These are phyloP conservation scores for Allomyces macrogynus DNA, from an alignment of 192 early-diverging fungal genomes.

Conservation along the genomic window DNA sequence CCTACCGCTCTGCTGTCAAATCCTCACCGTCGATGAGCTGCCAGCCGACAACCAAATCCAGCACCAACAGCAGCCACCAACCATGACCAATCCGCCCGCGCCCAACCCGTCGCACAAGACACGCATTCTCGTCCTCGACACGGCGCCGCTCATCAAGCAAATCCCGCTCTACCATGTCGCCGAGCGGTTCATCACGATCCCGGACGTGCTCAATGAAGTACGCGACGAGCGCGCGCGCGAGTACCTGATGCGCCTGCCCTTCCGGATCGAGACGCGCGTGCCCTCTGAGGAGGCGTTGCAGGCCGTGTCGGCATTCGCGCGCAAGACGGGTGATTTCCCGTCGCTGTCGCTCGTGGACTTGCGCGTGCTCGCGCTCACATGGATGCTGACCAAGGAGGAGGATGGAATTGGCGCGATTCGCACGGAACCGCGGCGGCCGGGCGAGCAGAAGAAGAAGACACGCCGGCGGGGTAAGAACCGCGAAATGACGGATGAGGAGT, in stretches of 20 bases:
- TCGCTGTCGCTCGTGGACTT: slow-evolving; percentile 63
- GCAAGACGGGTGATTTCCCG: slow-evolving; percentile 77
- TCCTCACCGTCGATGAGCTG: not conserved
- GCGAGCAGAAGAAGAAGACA: not conserved
- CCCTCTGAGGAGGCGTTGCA: slow-evolving; percentile 44
- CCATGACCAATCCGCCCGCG: slow-evolving; percentile 27
- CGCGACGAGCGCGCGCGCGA: slow-evolving; percentile 50
- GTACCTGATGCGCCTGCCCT: slow-evolving; percentile 31
- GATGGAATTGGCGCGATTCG: slow-evolving; percentile 51
- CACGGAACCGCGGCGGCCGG: slow-evolving; percentile 35
- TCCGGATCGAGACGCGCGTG: slow-evolving; percentile 33
- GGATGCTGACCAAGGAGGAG: slow-evolving; percentile 61
- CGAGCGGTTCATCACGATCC: slow-evolving; percentile 57
- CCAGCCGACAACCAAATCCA: not conserved
- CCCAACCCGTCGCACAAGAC: slow-evolving; percentile 45
- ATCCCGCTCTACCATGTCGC: slow-evolving; percentile 35
- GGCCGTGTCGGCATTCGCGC: slow-evolving; percentile 64
- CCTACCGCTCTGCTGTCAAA: not conserved
- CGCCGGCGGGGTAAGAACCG: not conserved
- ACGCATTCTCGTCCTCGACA: slow-evolving; percentile 45
- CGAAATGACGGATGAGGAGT: not conserved
- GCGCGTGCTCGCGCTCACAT: slow-evolving; percentile 71
- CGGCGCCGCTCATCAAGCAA: slow-evolving; percentile 50
- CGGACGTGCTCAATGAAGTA: slow-evolving; percentile 71
- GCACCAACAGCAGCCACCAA: not conserved